Evolutionary conservation across 768 basidiomycete species (phyloP), one percentile per base, ranked within the genome.

Genomic region (Rossbeevera mucosa): DNA sequence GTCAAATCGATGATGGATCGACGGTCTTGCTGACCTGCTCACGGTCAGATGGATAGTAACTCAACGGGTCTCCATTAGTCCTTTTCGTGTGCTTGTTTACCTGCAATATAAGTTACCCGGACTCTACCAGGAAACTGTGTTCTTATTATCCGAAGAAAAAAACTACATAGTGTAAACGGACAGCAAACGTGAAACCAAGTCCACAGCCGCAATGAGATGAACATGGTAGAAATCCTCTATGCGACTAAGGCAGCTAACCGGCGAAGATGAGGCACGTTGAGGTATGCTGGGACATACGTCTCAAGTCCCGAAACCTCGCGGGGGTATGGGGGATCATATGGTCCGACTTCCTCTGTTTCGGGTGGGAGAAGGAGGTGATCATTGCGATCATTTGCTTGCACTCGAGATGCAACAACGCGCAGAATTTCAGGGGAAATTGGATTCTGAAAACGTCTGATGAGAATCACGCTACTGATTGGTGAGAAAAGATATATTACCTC

Each of bases 381-480:
- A 66, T 92, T 94, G 62, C 93, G 86, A 73, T 98, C 96, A 69
- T 95, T 92, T 44, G 94, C 89, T 64, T 92, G 87, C 49, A 99
- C 94, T 45, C 96, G 82, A 29, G 94, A 91, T 38, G 95, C 94
- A 48, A 99, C 96, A 20, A 97, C 93, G 47, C 93, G 88, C 33
- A 99, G 77, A 56, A 99, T 98, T 73, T 98, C 95, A 21, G 93
- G 91, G 2, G 94, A 93, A 63, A 98, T 97, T 8, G 95, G 96
- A 60, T 91, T 94, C 91, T 94, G 59, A 20, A 44, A 51, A 56
- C 24, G 50, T 44, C 54, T 50, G 30, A 47, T 40, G 41, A 11
- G 41, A 43, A 49, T 46, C 31, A 31, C 41, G 13, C 18, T 28
- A 11, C 20, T 30, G 28, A 7, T 41, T 42, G n/a, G 4, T 50